phyloP scores from a whole-genome alignment of 208 protist species.

The Wallacemonas sp. region DNA sequence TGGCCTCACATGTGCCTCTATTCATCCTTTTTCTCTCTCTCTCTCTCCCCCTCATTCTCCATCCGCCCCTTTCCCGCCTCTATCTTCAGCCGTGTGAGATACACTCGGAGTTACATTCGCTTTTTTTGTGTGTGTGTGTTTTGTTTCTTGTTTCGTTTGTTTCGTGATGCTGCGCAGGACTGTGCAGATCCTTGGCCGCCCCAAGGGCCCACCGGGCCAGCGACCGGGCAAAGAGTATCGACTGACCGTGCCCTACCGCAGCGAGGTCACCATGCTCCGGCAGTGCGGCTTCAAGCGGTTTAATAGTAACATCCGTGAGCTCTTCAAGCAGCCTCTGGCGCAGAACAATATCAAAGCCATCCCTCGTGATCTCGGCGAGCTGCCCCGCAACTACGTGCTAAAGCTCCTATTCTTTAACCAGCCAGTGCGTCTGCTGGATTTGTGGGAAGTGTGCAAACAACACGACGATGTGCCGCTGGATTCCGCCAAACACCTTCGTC shows the following conservation, averaged over 20 bases:
- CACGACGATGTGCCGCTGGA: slow-evolving; percentile 88
- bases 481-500: slow-evolving; percentile 82
- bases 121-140: neutral
- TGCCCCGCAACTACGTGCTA: slow-evolving; percentile 86
- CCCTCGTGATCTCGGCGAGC: slow-evolving; percentile 85
- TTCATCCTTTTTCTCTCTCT: neutral
- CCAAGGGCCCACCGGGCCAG: slow-evolving; percentile 79
- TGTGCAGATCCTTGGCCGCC: slow-evolving; percentile 39
- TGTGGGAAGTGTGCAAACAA: slow-evolving; percentile 86
- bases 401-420: slow-evolving; percentile 89
- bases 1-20: no score
- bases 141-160: neutral
- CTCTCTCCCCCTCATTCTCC: neutral
- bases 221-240: slow-evolving; percentile 78
- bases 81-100: no score
- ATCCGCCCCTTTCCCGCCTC: no score
- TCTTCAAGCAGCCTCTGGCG: slow-evolving; percentile 80
- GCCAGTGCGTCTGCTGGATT: slow-evolving; percentile 73
- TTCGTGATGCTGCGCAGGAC: slow-evolving; percentile 61
- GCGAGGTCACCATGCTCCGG: slow-evolving; percentile 82
- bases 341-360: slow-evolving; percentile 87
- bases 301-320: slow-evolving; percentile 87
- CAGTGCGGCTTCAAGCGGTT: slow-evolving; percentile 45
- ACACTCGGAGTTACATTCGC: neutral
- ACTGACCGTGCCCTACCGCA: slow-evolving; percentile 82